phyloP scores from a whole-genome alignment of 331 rosid genomes.

The Arachis monticola region DNA sequence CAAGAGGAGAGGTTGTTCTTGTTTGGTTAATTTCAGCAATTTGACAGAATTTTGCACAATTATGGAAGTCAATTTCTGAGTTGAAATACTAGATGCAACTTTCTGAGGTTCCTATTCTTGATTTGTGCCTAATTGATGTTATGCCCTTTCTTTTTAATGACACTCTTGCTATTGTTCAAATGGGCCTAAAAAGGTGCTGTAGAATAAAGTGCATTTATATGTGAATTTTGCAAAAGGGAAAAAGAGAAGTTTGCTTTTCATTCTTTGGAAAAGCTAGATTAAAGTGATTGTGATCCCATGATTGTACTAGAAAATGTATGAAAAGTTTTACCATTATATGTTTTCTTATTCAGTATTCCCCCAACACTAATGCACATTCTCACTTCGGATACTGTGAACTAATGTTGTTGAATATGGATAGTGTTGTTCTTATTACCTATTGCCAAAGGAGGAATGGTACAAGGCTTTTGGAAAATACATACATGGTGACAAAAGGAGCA shows the following conservation, averaged over 20 bases:
- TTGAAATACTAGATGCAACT: constrained; percentile 19
- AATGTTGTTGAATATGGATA: too few species aligned
- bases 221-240: too few species aligned
- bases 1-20: constrained; percentile 6
- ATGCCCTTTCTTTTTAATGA: background rate
- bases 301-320: background rate
- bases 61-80: background rate
- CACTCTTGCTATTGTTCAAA: background rate
- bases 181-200: constrained; percentile 20
- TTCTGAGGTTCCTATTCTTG: constrained; percentile 34
- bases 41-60: background rate
- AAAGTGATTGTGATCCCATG: background rate
- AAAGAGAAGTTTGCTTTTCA: too few species aligned
- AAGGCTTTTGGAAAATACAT: too few species aligned
- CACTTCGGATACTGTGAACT: too few species aligned
- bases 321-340: background rate
- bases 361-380: too few species aligned
- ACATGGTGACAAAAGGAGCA: too few species aligned
- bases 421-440: too few species aligned
- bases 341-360: background rate
- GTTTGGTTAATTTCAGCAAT: background rate
- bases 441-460: too few species aligned
- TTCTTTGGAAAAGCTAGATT: too few species aligned
- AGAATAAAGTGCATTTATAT: constrained; percentile 11
- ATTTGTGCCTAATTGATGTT: background rate